Base-by-base conservation (phyloP, 495 filamentous ascomycete genomes). In the Antarctomyces pellizariae region DNA sequence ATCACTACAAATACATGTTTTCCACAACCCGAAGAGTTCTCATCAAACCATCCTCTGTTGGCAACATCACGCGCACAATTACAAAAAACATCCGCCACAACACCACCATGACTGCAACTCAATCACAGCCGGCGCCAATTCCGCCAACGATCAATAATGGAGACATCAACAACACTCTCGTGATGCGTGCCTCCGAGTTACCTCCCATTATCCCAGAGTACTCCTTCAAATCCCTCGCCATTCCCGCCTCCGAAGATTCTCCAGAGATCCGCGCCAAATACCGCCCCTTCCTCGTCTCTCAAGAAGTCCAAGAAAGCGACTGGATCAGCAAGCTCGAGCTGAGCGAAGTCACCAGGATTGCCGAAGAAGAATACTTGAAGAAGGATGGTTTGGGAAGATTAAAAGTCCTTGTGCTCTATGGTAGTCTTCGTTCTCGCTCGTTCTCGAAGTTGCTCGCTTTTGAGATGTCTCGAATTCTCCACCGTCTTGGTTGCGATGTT, bases 401-500 rank as follows among this genome's bases (percentile, higher is more conserved):
- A 7, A 67, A 59, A 30, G 56, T 76, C 3, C 44, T 75, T 5
- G 64, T 75, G 0, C 47, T 75, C 1, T 71, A 64, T 35, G 71
- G 71, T 3, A 71, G 64, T 34, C 45, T 74, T 23, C 49, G 68
- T 1, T 4, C 9, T 10, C 56, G 67, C 13, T 73, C 68, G 4
- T 75, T 67, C 38, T 73, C 67, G 0, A 44, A 49, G 2, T 54
- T 74, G 0, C 49, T 73, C 16, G 69, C 69, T 2, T 62, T 51
- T 13, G 70, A 75, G 47, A 62, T 58, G 6, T 46, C 48, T 8
- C 50, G 70, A 0, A 66, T 74, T 28, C 59, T 75, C n/a, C 62
- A 62, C 41, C 60, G 67, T 4, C 57, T 75, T 1, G 67, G 70
- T 14, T 71, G 64, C 38, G 71, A 77, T 29, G 70, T 75, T 0